phyloP scores from a whole-genome alignment of 176 grass and related monocot genomes.

The Carex scoparia region DNA sequence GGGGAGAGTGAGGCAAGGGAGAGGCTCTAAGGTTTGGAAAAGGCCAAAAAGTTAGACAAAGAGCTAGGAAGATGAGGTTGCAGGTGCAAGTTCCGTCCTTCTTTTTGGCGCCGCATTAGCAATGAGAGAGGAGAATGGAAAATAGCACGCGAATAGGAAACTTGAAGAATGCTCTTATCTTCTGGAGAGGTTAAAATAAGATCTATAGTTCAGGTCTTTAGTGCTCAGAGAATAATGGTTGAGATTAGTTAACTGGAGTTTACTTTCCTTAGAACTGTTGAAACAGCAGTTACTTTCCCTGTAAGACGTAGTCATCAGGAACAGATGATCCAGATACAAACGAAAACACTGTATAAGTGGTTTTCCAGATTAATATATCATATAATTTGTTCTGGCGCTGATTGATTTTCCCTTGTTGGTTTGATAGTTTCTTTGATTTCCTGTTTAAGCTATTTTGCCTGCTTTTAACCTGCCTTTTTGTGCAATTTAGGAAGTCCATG shows the following conservation, averaged over 20 bases:
- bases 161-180: not conserved
- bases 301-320: not conserved
- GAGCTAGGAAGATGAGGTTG: not conserved
- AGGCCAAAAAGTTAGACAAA: not conserved
- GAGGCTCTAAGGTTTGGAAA: not conserved
- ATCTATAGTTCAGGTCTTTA: not conserved
- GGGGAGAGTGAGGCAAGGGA: not conserved
- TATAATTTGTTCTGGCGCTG: not conserved
- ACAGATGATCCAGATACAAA: not conserved
- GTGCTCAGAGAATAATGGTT: slow-evolving; percentile 7
- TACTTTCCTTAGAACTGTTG: not conserved
- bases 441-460: not conserved
- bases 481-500: slow-evolving; percentile 7
- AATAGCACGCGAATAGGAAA: not conserved
- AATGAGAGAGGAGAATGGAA: not conserved
- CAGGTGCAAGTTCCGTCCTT: not conserved
- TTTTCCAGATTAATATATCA: not conserved
- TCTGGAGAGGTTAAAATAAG: not conserved
- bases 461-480: not conserved
- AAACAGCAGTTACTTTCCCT: not conserved
- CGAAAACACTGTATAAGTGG: not conserved
- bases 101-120: not conserved
- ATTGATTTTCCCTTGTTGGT: not conserved
- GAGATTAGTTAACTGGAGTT: not conserved
- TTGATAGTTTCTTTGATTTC: not conserved